Conservation (phyloP, 2,329 filamentous ascomycete genomes). For the Diaporthe longicolla region DNA sequence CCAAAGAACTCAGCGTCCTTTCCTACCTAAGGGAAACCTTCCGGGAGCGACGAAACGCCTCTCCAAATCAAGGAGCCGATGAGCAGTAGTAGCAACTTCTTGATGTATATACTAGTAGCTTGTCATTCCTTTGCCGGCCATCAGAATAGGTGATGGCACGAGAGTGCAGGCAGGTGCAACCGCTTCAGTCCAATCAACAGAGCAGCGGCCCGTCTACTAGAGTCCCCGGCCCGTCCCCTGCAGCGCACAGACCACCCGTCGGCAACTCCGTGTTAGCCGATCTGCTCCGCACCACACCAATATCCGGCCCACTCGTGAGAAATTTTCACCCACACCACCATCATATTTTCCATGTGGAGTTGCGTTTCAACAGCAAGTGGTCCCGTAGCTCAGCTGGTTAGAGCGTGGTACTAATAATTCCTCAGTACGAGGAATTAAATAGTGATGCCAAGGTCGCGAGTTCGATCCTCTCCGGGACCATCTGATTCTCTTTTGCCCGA, state of each 20-base stretch:
- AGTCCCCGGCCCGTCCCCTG: neutral
- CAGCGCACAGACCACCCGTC: neutral
- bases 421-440: neutral
- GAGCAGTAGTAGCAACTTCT: too few species aligned
- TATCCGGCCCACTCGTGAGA: neutral
- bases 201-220: too few species aligned
- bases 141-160: too few species aligned
- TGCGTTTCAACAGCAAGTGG: slow-evolving; percentile 8
- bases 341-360: rapidly evolving
- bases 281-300: neutral
- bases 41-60: too few species aligned
- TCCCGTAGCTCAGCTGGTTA: slow-evolving; percentile 42
- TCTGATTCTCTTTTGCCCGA: neutral
- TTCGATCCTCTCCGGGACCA: slow-evolving; percentile 42
- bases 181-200: too few species aligned
- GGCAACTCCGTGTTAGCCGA: slow-evolving; percentile 16
- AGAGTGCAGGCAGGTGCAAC: too few species aligned
- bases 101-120: too few species aligned
- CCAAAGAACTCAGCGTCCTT: too few species aligned
- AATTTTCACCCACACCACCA: neutral
- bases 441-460: slow-evolving; percentile 40
- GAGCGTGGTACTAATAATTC: slow-evolving; percentile 42
- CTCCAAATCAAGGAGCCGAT: too few species aligned
- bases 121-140: too few species aligned
- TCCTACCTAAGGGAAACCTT: too few species aligned